Base-by-base conservation (phyloP, 441 rosid genomes). In the Bruguiera hainesii region DNA sequence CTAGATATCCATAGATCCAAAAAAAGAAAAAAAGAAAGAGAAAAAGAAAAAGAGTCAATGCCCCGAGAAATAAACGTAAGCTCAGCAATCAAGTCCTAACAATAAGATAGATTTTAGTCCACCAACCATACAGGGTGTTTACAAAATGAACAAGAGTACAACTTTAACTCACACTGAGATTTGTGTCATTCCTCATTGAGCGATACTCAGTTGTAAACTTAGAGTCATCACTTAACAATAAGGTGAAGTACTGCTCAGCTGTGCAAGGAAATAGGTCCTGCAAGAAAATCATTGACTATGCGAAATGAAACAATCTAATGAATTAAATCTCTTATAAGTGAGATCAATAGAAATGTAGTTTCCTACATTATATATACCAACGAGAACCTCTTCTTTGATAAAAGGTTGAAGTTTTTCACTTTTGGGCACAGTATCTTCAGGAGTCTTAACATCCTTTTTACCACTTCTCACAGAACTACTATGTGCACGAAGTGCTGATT, bases 401-500 rank as follows among this genome's bases (percentile, higher is more conserved):
- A 90, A 95, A 68, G 95, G 68, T 78, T 87, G 91, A 65, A 68
- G 77, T 71, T 85, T 89, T 75, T 79, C 94, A 67, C 77, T 75
- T 74, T 76, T 80, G 46, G 79, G 70, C 57, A 73, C 79, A 76
- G 60, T 75, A 64, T 85, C 93, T 73, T 86, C 86, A 26, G 79
- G 88, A 73, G 74, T 69, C 69, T 74, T 77, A 53, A 67, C 70
- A 70, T 70, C 80, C 60, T 67, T 75, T 76, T 69, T 77, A 75
- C 79, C 77, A 70, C 87, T 83, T 80, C 74, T 89, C 62, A 87
- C 72, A 69, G 99, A 95, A 76, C 96, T 95, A 76, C 99, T 95
- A 61, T 87, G 89, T 60, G 99, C 99, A 81, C 98, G 96, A 64
- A 95, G 75, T 49, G 85, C 97, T 57, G 97, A 95, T 62, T 92